A percentile compares a stretch with the other conserved stretches of the same genome.
Evolutionary conservation across 1,139 yeast genomes (phyloP).

Genomic region (Kluyveromyces sp.): DNA sequence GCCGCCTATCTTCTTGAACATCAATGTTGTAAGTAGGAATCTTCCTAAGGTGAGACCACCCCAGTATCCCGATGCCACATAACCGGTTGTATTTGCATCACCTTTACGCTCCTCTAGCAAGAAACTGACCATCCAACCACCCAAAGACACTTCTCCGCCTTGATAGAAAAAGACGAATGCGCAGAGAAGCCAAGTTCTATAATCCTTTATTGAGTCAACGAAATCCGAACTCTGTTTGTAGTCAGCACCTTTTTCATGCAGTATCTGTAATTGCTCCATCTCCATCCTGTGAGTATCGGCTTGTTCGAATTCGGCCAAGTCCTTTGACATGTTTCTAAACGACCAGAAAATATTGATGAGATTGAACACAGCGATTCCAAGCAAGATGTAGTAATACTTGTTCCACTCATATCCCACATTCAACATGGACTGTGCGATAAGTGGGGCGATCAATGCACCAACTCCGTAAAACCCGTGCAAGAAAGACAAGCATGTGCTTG

Average conservation of each 20-base stretch:
- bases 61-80: slow-evolving; percentile 6
- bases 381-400: slow-evolving; percentile 2
- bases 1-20: slow-evolving; percentile 1
- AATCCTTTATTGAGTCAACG: slow-evolving; percentile 3
- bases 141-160: slow-evolving; percentile 6
- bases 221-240: slow-evolving; percentile 3
- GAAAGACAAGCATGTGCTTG: slow-evolving; percentile 4
- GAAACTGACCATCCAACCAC: slow-evolving; percentile 7
- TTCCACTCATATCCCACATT: not conserved
- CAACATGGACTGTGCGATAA: slow-evolving; percentile 5
- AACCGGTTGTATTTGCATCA: slow-evolving; percentile 1
- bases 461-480: slow-evolving; percentile 5
- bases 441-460: slow-evolving; percentile 5
- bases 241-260: not conserved
- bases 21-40: not conserved
- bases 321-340: slow-evolving; percentile 1
- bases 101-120: slow-evolving; percentile 5
- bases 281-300: slow-evolving; percentile 6
- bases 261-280: slow-evolving; percentile 5
- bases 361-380: slow-evolving; percentile 2
- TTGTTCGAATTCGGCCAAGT: slow-evolving; percentile 4
- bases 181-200: slow-evolving; percentile 5
- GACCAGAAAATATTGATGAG: slow-evolving; percentile 1
- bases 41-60: slow-evolving; percentile 6
- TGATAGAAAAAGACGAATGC: slow-evolving; percentile 6